A percentile compares a stretch with the other conserved stretches of the same genome.
These are phyloP conservation scores for Canavalia gladiata DNA, from an alignment of 306 rosid genomes.

Conservation along the genomic window DNA sequence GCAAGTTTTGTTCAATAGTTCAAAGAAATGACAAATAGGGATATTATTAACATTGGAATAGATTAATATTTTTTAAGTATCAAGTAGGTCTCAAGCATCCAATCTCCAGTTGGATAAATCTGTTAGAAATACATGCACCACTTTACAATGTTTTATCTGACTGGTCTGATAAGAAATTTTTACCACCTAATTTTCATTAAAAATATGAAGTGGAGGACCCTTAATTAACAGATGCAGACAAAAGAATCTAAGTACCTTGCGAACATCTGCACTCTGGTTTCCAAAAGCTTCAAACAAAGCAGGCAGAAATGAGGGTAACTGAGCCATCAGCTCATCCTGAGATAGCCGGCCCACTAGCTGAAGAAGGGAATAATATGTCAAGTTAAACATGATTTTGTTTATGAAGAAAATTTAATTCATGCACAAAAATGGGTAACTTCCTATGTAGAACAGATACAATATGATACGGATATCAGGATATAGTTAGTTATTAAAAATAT, in stretches of 20 bases:
- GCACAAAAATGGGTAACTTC: conserved; percentile 20
- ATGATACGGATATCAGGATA: conserved; percentile 2
- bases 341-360: conserved; percentile 94
- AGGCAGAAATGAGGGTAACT: conserved; percentile 92
- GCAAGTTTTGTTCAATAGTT: conserved; percentile 1
- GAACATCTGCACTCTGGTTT: conserved; percentile 97
- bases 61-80: not conserved
- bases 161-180: not conserved
- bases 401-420: conserved; percentile 41
- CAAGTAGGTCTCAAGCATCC: conserved; percentile 39
- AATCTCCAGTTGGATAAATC: conserved; percentile 28
- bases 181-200: conserved; percentile 34
- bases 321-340: conserved; percentile 87
- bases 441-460: not conserved
- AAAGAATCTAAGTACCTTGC: conserved; percentile 70
- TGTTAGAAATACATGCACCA: conserved; percentile 15
- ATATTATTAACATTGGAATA: not conserved
- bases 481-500: conserved; percentile 3
- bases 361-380: conserved; percentile 37
- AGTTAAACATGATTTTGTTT: conserved; percentile 33
- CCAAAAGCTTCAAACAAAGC: conserved; percentile 97
- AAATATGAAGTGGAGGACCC: not conserved
- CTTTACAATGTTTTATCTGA: conserved; percentile 21
- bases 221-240: conserved; percentile 27
- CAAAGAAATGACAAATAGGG: conserved; percentile 4